Conservation (phyloP, 495 filamentous ascomycete species). For the Aspergillus conjunctus region DNA sequence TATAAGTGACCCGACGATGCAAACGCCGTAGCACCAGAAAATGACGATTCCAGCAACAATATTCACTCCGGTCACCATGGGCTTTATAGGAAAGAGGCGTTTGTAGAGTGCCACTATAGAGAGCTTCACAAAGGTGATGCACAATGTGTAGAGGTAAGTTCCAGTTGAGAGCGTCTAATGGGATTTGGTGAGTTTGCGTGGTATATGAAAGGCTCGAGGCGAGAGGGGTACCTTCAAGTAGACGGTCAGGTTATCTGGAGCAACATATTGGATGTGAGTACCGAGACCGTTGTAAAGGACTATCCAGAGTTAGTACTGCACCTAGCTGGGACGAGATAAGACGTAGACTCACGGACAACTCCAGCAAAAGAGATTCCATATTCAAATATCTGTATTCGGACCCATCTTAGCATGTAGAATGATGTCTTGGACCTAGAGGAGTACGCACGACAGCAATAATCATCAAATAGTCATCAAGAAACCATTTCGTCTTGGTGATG, state of each 20-base stretch:
- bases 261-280: conserved; percentile 16
- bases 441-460: conserved; percentile 16
- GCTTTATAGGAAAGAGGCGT: conserved; percentile 37
- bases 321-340: not conserved
- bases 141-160: conserved; percentile 33
- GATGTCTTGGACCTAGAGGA: not conserved
- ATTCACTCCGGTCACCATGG: conserved; percentile 32
- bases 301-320: not conserved
- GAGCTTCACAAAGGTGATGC: conserved; percentile 39
- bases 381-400: conserved; percentile 13
- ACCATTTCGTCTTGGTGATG: conserved; percentile 20
- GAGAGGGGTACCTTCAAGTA: conserved; percentile 18
- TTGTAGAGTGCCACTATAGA: conserved; percentile 49
- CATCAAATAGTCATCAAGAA: conserved; percentile 25
- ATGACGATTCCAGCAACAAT: conserved; percentile 33
- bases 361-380: conserved; percentile 20
- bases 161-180: conserved; percentile 13
- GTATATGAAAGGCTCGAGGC: not conserved
- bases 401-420: not conserved
- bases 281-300: conserved; percentile 25
- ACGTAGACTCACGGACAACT: conserved; percentile 18
- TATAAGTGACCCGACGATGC: conserved; percentile 37
- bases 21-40: conserved; percentile 37
- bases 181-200: not conserved
- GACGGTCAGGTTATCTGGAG: conserved; percentile 10